phyloP scores from a whole-genome alignment of 768 basidiomycete genomes.

The Calocybe cyanea region DNA sequence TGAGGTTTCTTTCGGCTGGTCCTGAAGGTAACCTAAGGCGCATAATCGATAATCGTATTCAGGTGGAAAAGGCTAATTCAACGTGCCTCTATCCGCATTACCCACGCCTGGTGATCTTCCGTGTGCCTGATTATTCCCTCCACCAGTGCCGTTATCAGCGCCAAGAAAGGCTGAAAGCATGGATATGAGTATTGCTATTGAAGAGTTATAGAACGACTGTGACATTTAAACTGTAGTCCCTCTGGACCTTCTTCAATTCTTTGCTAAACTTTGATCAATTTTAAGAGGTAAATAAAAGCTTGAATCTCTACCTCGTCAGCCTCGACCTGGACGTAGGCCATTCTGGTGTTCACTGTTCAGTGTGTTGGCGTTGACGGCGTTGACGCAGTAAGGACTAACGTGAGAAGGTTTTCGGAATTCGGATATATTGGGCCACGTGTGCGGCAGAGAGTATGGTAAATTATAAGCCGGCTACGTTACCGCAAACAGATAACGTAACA shows the following conservation, averaged over 20 bases:
- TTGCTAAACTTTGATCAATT: conserved; percentile 27
- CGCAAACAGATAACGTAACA: no score
- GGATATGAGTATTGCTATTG: not conserved
- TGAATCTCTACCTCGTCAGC: conserved; percentile 55
- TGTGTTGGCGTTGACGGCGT: conserved; percentile 1
- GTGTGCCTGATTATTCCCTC: conserved; percentile 21
- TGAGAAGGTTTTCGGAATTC: no score
- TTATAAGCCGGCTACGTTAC: no score
- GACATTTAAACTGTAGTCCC: conserved; percentile 72
- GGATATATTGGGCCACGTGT: no score
- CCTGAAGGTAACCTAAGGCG: conserved; percentile 59
- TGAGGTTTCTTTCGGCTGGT: conserved; percentile 44
- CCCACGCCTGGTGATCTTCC: conserved; percentile 37
- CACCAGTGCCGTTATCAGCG: conserved; percentile 29
- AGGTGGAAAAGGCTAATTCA: not conserved
- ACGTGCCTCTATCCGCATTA: conserved; percentile 51
- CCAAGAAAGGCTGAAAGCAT: conserved; percentile 52
- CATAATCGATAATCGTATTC: not conserved
- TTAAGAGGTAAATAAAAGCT: not conserved
- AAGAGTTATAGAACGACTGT: conserved; percentile 11
- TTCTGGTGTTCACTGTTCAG: conserved; percentile 20
- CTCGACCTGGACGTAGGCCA: conserved; percentile 74
- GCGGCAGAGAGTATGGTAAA: no score
- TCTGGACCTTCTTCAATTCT: conserved; percentile 64
- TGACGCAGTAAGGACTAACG: no score